These are phyloP conservation scores for Staphylotrichum tortipilum DNA, from an alignment of 495 filamentous ascomycete genomes.

Conservation along the genomic window DNA sequence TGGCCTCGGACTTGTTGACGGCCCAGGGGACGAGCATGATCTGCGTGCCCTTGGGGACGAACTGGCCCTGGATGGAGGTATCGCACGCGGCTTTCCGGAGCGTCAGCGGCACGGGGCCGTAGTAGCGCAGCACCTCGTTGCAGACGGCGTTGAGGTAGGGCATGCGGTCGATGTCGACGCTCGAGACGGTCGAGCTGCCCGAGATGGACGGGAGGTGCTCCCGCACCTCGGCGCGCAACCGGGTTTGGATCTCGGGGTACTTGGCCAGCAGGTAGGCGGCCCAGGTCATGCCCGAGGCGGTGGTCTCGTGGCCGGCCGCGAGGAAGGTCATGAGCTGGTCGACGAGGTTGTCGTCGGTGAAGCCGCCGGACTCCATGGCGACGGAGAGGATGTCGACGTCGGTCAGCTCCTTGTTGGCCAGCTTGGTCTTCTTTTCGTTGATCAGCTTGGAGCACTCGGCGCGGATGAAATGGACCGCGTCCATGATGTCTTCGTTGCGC, in stretches of 20 bases:
- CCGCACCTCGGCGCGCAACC: conserved; percentile 48
- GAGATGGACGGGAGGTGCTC: conserved; percentile 50
- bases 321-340: conserved; percentile 97
- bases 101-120: conserved; percentile 46
- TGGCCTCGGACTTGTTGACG: conserved; percentile 43
- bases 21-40: conserved; percentile 52
- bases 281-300: conserved; percentile 50
- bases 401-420: conserved; percentile 41
- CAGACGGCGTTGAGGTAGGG: conserved; percentile 48
- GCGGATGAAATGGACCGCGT: conserved; percentile 51
- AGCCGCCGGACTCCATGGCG: conserved; percentile 66
- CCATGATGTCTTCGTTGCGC: conserved; percentile 53
- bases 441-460: conserved; percentile 58
- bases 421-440: conserved; percentile 53
- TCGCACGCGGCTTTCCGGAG: conserved; percentile 54
- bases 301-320: conserved; percentile 78
- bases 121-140: conserved; percentile 41
- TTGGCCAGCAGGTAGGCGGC: conserved; percentile 43
- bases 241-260: conserved; percentile 39
- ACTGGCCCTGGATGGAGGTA: conserved; percentile 52
- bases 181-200: conserved; percentile 34
- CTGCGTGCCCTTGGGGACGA: conserved; percentile 47
- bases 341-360: conserved; percentile 69
- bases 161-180: conserved; percentile 44
- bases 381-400: conserved; percentile 77